These are phyloP conservation scores for Sicyos edulis DNA, from an alignment of 306 rosid genomes.

Conservation along the genomic window DNA sequence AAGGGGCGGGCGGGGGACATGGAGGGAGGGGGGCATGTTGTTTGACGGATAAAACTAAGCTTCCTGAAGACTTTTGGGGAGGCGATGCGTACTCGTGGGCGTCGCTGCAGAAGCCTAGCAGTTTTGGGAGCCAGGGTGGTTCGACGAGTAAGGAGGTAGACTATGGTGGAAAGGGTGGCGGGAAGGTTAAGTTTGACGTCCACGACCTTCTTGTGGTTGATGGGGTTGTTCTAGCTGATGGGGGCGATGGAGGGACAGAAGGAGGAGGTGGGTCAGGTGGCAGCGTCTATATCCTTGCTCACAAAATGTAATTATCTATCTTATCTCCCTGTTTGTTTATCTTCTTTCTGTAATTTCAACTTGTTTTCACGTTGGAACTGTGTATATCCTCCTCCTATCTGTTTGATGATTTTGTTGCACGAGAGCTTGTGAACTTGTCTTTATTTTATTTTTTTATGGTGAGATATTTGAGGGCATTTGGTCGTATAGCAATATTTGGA, in stretches of 20 bases:
- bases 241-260: slow-evolving; percentile 71
- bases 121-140: slow-evolving; percentile 81
- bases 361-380: background rate
- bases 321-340: slow-evolving; percentile 13
- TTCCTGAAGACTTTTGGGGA: slow-evolving; percentile 97
- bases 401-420: background rate
- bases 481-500: too few relatives aligned
- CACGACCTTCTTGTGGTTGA: slow-evolving; percentile 50
- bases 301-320: slow-evolving; percentile 57
- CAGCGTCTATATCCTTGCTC: slow-evolving; percentile 80
- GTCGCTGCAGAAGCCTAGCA: slow-evolving; percentile 60
- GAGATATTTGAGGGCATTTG: background rate
- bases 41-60: slow-evolving; percentile 61
- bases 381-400: background rate
- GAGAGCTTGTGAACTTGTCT: background rate
- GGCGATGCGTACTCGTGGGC: slow-evolving; percentile 97
- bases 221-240: slow-evolving; percentile 77
- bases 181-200: slow-evolving; percentile 48
- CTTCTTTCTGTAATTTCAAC: slow-evolving; percentile 10
- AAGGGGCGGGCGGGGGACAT: slow-evolving; percentile 89
- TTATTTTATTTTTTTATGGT: background rate
- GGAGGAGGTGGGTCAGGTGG: slow-evolving; percentile 99
- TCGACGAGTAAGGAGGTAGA: slow-evolving; percentile 72
- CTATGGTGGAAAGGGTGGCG: slow-evolving; percentile 93
- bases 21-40: slow-evolving; percentile 98